Percentiles rank a stretch among this genome's conserved stretches.
These are phyloP conservation scores for Candida saitoana DNA, from an alignment of 805 yeast genomes.

Conservation along the genomic window DNA sequence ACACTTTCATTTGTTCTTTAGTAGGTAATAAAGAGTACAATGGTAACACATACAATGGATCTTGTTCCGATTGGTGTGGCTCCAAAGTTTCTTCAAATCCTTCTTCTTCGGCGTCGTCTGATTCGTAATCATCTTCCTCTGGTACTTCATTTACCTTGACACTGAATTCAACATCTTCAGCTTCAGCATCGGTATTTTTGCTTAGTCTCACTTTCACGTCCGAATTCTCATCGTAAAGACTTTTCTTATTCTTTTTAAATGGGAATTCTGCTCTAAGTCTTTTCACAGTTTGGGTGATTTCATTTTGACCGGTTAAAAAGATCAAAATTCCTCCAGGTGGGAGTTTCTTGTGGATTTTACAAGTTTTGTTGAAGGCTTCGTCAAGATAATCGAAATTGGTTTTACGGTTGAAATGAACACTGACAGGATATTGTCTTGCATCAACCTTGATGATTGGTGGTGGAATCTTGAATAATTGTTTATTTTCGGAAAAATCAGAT, in stretches of 20 bases:
- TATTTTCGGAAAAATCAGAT: constrained; percentile 85
- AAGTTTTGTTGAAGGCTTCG: constrained; percentile 79
- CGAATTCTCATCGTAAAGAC: constrained; percentile 26
- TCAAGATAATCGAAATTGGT: constrained; percentile 78
- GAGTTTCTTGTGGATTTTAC: constrained; percentile 77
- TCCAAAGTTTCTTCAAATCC: constrained; percentile 71
- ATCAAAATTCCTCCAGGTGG: constrained; percentile 94
- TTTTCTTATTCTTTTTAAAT: constrained; percentile 27
- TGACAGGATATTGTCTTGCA: constrained; percentile 92
- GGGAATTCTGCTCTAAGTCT: constrained; percentile 68
- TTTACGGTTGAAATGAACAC: constrained; percentile 80
- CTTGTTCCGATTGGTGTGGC: constrained; percentile 64
- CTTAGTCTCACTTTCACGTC: constrained; percentile 47
- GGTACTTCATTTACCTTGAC: constrained; percentile 33
- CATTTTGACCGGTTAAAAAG: constrained; percentile 93
- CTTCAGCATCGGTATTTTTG: constrained; percentile 68
- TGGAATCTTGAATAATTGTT: constrained; percentile 55
- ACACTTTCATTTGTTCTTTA: constrained; percentile 88
- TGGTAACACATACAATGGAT: constrained; percentile 88
- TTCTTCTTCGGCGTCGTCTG: constrained; percentile 52
- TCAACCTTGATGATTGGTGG: constrained; percentile 90
- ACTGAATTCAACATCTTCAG: constrained; percentile 81
- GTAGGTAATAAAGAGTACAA: constrained; percentile 92
- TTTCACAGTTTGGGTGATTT: constrained; percentile 73
- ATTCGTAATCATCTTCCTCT: constrained; percentile 44